Conservation (phyloP, 495 filamentous ascomycete species). For the Apiosordaria backusii region DNA sequence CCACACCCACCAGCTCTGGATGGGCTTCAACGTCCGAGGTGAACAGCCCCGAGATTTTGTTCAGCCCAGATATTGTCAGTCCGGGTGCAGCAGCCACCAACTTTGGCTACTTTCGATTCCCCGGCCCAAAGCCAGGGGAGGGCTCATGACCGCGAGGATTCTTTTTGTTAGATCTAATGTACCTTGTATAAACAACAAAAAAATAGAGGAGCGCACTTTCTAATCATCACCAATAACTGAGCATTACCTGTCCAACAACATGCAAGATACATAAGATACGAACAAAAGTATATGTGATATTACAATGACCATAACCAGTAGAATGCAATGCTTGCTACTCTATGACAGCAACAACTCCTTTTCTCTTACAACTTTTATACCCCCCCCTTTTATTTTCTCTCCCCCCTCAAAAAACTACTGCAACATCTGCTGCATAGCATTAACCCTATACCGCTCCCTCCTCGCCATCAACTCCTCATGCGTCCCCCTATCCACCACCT, state of each 20-base stretch:
- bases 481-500: slow-evolving; percentile 62
- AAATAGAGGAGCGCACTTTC: not conserved
- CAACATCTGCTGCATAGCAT: slow-evolving; percentile 44
- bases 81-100: not conserved
- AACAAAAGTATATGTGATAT: slow-evolving; percentile 1
- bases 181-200: not conserved
- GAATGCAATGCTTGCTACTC: not conserved
- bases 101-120: not conserved
- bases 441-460: slow-evolving; percentile 56
- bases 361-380: not conserved
- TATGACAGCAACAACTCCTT: not conserved
- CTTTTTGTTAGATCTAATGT: not conserved
- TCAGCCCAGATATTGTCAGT: slow-evolving; percentile 1
- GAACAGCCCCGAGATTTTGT: not conserved
- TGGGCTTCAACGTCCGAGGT: not conserved
- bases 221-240: not conserved
- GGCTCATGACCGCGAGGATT: not conserved
- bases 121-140: not conserved
- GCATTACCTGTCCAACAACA: not conserved
- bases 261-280: not conserved
- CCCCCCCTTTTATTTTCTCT: not conserved
- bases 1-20: not conserved
- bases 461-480: slow-evolving; percentile 62
- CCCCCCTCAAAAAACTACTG: not conserved
- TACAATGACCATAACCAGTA: not conserved